These are phyloP conservation scores for Neltuma alba DNA, from an alignment of 306 rosid genomes.

Conservation along the genomic window DNA sequence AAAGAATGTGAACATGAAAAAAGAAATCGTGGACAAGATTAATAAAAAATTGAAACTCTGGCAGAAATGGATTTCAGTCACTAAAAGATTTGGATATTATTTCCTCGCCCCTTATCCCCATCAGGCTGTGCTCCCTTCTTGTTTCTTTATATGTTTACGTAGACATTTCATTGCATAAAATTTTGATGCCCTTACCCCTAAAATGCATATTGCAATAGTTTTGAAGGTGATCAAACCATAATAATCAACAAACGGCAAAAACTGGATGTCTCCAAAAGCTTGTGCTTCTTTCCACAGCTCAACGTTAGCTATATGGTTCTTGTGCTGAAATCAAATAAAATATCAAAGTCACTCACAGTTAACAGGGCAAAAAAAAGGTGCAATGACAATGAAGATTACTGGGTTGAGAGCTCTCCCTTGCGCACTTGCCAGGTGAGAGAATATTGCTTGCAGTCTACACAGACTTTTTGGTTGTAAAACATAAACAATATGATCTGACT, in stretches of 20 bases:
- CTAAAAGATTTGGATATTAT: no score
- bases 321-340: conserved; percentile 66
- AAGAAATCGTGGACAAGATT: no score
- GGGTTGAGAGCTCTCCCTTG: conserved; percentile 13
- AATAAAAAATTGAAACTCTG: no score
- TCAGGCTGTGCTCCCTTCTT: no score
- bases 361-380: neutral
- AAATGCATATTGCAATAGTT: conserved; percentile 84
- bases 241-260: conserved; percentile 95
- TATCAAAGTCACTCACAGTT: conserved; percentile 25
- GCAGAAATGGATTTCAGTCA: no score
- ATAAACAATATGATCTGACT: neutral
- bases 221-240: conserved; percentile 86
- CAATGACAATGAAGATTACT: conserved; percentile 19
- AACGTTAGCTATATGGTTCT: conserved; percentile 69
- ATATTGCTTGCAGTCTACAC: neutral
- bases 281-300: conserved; percentile 92
- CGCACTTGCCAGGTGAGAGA: conserved; percentile 8
- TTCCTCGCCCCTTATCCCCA: no score
- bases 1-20: no score
- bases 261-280: conserved; percentile 85
- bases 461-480: neutral
- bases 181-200: conserved; percentile 66
- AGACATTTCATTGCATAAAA: conserved; percentile 17
- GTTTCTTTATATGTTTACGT: no score